Evolutionary conservation across 805 yeast species (phyloP).

Genomic region (Candida tibetensis): DNA sequence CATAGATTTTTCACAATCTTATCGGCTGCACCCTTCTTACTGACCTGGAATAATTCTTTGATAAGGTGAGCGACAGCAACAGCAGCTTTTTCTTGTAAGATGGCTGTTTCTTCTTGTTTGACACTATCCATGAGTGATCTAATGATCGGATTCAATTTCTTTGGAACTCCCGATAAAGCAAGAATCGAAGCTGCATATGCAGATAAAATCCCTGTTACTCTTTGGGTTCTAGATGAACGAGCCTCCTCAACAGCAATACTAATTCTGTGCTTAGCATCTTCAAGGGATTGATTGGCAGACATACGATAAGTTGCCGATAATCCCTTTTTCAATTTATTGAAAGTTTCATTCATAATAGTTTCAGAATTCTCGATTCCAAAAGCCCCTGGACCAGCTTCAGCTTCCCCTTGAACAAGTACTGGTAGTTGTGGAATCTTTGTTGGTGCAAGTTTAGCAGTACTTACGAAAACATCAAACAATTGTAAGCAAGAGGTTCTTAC

Average conservation of each 20-base stretch:
- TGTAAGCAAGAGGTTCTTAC: conserved; percentile 87
- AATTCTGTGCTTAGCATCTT: conserved; percentile 74
- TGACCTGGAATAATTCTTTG: conserved; percentile 49
- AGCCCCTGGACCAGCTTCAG: conserved; percentile 91
- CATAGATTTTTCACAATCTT: conserved; percentile 88
- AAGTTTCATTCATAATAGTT: conserved; percentile 59
- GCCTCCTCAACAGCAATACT: conserved; percentile 67
- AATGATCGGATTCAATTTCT: conserved; percentile 83
- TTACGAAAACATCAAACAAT: conserved; percentile 72
- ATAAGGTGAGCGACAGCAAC: conserved; percentile 64
- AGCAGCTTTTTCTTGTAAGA: conserved; percentile 73
- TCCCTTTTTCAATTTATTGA: conserved; percentile 58
- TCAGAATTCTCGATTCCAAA: conserved; percentile 79
- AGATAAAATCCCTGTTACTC: conserved; percentile 64
- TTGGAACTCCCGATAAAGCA: conserved; percentile 66
- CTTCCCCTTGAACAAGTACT: conserved; percentile 88
- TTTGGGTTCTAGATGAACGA: conserved; percentile 43
- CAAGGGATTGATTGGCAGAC: conserved; percentile 66
- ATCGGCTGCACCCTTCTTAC: conserved; percentile 74
- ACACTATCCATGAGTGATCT: conserved; percentile 90
- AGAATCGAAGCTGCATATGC: conserved; percentile 74
- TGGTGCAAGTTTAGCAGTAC: conserved; percentile 68
- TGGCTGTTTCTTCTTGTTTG: conserved; percentile 64
- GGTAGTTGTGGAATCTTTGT: conserved; percentile 79
- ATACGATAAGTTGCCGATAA: conserved; percentile 70